Conservation (phyloP, 768 basidiomycete species). For the Mycena capillaripes region DNA sequence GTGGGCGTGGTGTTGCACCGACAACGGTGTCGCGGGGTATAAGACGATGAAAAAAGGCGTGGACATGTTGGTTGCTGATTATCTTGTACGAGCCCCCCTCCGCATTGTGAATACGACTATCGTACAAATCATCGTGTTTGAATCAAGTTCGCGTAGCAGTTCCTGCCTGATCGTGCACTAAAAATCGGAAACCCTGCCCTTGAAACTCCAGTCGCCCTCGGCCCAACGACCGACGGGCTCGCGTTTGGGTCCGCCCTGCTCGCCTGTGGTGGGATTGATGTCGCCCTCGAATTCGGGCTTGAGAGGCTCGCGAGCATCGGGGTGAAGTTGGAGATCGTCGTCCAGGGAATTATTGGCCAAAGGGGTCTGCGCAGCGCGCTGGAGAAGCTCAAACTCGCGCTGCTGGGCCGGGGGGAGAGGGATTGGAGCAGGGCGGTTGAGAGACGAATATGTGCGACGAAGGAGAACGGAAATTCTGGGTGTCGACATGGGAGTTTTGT, state of each 20-base stretch:
- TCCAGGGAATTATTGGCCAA: slow-evolving; percentile 44
- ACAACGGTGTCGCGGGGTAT: slow-evolving; percentile 80
- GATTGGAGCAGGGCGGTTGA: slow-evolving; percentile 79
- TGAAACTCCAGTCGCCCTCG: slow-evolving; percentile 89
- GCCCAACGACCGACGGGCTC: slow-evolving; percentile 82
- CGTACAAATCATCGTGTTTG: slow-evolving; percentile 18
- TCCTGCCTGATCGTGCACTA: slow-evolving; percentile 44
- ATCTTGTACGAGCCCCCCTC: slow-evolving; percentile 29
- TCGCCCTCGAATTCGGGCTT: slow-evolving; percentile 85
- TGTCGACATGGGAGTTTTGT: not conserved
- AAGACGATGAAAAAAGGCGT: slow-evolving; percentile 68
- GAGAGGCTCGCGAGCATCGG: slow-evolving; percentile 74
- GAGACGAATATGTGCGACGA: slow-evolving; percentile 42
- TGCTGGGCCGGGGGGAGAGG: slow-evolving; percentile 83
- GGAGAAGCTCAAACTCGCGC: slow-evolving; percentile 89
- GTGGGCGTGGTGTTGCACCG: slow-evolving; percentile 84
- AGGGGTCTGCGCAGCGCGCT: slow-evolving; percentile 69
- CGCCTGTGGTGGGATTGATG: slow-evolving; percentile 85
- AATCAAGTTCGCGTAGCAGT: not conserved
- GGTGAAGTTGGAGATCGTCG: slow-evolving; percentile 67
- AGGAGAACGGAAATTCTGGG: not conserved
- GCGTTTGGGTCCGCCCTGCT: slow-evolving; percentile 87
- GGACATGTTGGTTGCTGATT: slow-evolving; percentile 7
- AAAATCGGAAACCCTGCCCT: slow-evolving; percentile 91
- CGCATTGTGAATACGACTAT: slow-evolving; percentile 15